Conservation (phyloP, 2,329 filamentous ascomycete species). For the Phialocephala sp. region DNA sequence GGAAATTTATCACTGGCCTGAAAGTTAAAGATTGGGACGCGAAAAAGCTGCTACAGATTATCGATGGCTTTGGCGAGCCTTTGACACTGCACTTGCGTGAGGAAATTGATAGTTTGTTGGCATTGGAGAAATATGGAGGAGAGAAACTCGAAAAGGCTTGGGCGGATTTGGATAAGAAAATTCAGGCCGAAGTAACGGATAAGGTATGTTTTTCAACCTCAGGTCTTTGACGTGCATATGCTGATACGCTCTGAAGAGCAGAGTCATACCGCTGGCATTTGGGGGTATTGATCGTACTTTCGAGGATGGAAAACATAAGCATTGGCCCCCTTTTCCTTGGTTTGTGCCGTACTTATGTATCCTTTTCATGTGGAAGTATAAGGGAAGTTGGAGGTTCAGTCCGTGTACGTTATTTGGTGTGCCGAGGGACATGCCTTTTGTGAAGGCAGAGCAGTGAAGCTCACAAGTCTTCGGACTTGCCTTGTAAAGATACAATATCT, state of each 20-base stretch:
- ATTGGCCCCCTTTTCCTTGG: slow-evolving; percentile 21
- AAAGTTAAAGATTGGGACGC: slow-evolving; percentile 42
- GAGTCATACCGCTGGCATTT: slow-evolving; percentile 13
- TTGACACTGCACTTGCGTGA: slow-evolving; percentile 46
- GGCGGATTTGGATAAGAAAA: slow-evolving; percentile 19
- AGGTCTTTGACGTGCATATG: too few species aligned
- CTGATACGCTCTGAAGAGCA: slow-evolving; percentile 5
- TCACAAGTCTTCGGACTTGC: neutral
- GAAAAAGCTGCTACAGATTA: slow-evolving; percentile 38
- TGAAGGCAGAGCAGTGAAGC: neutral
- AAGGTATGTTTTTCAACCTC: slow-evolving; percentile 11
- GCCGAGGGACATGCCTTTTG: slow-evolving; percentile 18
- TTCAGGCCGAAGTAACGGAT: slow-evolving; percentile 13
- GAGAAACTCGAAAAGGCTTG: slow-evolving; percentile 22
- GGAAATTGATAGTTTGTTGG: slow-evolving; percentile 48
- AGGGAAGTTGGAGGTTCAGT: slow-evolving; percentile 25
- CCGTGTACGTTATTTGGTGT: slow-evolving; percentile 22
- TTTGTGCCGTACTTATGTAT: slow-evolving; percentile 23
- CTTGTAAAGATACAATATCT: too few species aligned
- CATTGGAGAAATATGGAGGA: slow-evolving; percentile 40
- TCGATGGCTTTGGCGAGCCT: slow-evolving; percentile 45
- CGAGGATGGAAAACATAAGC: slow-evolving; percentile 12
- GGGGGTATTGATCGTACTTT: slow-evolving; percentile 22
- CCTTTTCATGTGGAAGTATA: slow-evolving; percentile 20
- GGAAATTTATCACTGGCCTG: slow-evolving; percentile 41